A percentile compares a stretch with the other conserved stretches of the same genome.
phyloP scores from a whole-genome alignment of 176 grass and related monocot genomes.

The Pharus latifolius region DNA sequence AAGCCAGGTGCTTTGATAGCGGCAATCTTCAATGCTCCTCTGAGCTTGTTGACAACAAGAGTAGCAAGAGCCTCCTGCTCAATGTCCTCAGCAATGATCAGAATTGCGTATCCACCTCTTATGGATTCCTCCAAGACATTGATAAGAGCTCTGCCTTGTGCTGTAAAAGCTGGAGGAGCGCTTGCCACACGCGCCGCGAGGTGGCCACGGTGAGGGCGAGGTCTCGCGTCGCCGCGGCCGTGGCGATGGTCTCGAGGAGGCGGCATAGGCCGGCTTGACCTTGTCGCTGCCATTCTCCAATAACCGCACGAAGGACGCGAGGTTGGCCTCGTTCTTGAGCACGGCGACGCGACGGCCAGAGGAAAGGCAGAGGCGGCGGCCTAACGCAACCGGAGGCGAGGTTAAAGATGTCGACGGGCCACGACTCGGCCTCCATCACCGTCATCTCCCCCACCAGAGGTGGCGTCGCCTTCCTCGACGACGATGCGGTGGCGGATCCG shows the following conservation, averaged over 20 bases:
- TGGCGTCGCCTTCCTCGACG: too few species aligned
- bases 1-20: slow-evolving; percentile 29
- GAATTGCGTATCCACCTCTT: not conserved
- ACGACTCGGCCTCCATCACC: too few species aligned
- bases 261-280: slow-evolving; percentile 41
- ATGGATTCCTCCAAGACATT: slow-evolving; percentile 8
- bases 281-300: slow-evolving; percentile 30
- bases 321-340: slow-evolving; percentile 34
- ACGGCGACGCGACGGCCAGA: slow-evolving; percentile 57
- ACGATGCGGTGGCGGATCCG: too few species aligned
- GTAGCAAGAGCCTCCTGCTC: slow-evolving; percentile 25
- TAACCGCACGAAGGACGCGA: slow-evolving; percentile 42
- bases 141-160: slow-evolving; percentile 7
- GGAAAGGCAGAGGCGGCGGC: too few species aligned
- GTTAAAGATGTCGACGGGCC: too few species aligned
- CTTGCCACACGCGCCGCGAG: slow-evolving; percentile 40
- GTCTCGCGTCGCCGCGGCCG: slow-evolving; percentile 33
- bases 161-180: slow-evolving; percentile 38
- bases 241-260: slow-evolving; percentile 56
- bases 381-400: too few species aligned
- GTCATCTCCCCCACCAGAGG: too few species aligned
- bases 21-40: slow-evolving; percentile 2
- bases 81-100: slow-evolving; percentile 26
- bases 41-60: slow-evolving; percentile 23
- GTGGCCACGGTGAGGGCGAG: slow-evolving; percentile 31